These are phyloP conservation scores for Ulvella scutata DNA, from an alignment of 139 green algal species.

Conservation along the genomic window DNA sequence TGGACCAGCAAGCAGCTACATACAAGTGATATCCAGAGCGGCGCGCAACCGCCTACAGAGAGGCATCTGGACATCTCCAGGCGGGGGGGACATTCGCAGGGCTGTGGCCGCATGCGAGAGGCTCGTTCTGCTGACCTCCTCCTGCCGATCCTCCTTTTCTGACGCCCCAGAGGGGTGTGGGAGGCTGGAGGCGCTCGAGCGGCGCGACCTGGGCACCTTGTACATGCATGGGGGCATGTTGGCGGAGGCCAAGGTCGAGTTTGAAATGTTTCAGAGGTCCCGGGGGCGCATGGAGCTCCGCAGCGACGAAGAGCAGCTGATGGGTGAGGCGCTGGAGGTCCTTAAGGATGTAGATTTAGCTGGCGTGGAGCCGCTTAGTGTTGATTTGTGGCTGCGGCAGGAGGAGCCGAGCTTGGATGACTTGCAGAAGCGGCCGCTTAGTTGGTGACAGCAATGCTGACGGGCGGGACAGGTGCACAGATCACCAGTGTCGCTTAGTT, in stretches of 20 bases:
- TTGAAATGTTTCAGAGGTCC: slow-evolving; percentile 13
- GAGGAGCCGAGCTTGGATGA: neutral
- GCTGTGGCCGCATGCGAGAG: slow-evolving; percentile 41
- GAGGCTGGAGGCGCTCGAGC: slow-evolving; percentile 7
- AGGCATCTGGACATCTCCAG: slow-evolving; percentile 63
- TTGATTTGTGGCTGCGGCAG: neutral
- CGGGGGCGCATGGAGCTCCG: neutral
- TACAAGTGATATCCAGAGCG: slow-evolving; percentile 9
- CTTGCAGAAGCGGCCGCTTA: neutral
- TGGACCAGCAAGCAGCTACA: neutral
- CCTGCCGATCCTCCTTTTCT: neutral
- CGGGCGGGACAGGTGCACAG: too few species aligned
- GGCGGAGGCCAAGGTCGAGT: slow-evolving; percentile 24
- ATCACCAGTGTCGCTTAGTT: too few species aligned
- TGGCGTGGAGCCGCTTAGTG: neutral
- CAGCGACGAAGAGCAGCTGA: neutral
- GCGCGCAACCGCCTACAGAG: slow-evolving; percentile 53
- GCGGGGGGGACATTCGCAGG: slow-evolving; percentile 49
- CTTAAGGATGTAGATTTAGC: neutral
- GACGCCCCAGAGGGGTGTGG: neutral
- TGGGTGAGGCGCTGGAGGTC: neutral
- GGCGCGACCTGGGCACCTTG: slow-evolving; percentile 36
- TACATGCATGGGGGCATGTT: slow-evolving; percentile 34
- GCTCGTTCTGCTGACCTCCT: slow-evolving; percentile 36
- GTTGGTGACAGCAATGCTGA: too few species aligned